Conservation (phyloP, 169 alveolate genomes). For the Prorocentrum cordatum region DNA sequence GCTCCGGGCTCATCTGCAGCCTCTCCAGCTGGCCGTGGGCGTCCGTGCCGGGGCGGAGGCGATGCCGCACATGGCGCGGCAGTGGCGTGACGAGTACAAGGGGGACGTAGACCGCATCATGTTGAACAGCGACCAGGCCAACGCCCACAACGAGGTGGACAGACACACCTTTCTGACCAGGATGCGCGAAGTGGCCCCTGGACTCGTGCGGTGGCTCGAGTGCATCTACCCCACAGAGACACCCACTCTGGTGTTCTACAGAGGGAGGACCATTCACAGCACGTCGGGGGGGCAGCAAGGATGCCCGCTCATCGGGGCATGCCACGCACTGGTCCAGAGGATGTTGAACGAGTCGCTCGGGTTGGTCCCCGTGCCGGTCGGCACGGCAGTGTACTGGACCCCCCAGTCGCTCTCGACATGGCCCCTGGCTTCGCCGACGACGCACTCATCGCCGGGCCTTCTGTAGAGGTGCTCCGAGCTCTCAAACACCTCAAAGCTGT, state of each 20-base stretch:
- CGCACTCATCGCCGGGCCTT: conserved; percentile 10
- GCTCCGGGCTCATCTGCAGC: background rate
- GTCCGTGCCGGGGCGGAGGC: background rate
- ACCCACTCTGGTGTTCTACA: background rate
- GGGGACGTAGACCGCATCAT: background rate
- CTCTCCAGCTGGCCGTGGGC: conserved; percentile 10
- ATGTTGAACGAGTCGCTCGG: conserved; percentile 1
- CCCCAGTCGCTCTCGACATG: background rate
- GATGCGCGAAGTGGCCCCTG: conserved; percentile 9
- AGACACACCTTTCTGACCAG: conserved; percentile 1
- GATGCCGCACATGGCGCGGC: background rate
- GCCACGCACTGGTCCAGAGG: conserved; percentile 29
- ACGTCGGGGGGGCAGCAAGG: no score
- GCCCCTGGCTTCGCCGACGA: conserved; percentile 37
- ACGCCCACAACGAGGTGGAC: conserved; percentile 19
- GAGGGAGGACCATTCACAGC: no score
- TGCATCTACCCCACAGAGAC: background rate
- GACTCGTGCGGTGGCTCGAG: conserved; percentile 8
- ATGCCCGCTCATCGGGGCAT: conserved; percentile 8
- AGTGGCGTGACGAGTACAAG: background rate
- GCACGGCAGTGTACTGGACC: background rate
- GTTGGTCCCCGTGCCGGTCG: conserved; percentile 9
- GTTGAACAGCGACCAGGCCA: background rate
- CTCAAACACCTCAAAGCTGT: background rate
- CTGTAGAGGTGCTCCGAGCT: conserved; percentile 1